phyloP scores from a whole-genome alignment of 148 eudicot genomes.

The Silene latifolia region DNA sequence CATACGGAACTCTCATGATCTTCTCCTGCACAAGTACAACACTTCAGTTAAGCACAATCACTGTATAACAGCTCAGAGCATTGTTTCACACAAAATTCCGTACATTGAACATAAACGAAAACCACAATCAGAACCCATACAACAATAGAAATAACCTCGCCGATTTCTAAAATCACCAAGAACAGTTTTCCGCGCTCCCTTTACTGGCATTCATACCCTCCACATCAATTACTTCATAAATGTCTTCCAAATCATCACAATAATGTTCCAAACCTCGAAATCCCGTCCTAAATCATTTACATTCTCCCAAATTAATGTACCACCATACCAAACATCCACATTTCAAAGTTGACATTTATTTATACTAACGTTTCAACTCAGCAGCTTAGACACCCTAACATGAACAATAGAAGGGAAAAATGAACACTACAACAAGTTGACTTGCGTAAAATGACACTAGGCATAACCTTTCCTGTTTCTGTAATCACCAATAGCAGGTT shows the following conservation, averaged over 20 bases:
- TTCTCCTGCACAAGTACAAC: conserved; percentile 65
- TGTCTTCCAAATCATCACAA: not conserved
- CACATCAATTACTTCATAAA: not conserved
- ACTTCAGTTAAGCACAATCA: conserved; percentile 5
- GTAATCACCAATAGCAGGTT: not conserved
- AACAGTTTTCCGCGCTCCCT: not conserved
- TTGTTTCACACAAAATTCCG: not conserved
- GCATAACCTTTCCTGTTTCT: not conserved
- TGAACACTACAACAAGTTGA: not conserved
- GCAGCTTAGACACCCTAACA: not conserved
- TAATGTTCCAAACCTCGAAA: not conserved
- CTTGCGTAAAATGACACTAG: too few relatives aligned
- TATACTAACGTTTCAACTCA: not conserved
- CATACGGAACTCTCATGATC: conserved; percentile 96
- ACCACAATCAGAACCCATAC: not conserved
- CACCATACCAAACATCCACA: too few relatives aligned
- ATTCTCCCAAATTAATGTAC: too few relatives aligned
- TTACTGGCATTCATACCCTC: not conserved
- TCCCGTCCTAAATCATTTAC: not conserved
- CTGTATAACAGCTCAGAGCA: not conserved
- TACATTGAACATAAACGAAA: not conserved
- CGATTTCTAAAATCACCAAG: not conserved
- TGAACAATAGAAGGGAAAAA: not conserved
- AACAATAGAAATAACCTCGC: not conserved
- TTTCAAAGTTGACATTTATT: not conserved